These are phyloP conservation scores for Carex sylvatica DNA, from an alignment of 202 grass and related monocot genomes.

Conservation along the genomic window DNA sequence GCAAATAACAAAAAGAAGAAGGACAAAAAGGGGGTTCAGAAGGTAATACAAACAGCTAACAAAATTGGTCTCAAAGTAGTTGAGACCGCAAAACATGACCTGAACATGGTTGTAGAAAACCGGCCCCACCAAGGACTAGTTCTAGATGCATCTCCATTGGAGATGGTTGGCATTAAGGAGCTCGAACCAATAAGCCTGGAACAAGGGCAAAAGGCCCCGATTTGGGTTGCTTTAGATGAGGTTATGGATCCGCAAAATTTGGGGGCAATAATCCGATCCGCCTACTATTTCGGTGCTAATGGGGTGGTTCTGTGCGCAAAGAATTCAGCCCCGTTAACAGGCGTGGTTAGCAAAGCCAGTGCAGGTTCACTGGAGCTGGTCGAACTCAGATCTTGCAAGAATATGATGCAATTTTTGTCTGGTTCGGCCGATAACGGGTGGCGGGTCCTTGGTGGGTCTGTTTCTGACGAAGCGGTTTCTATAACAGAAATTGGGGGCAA, in stretches of 20 bases:
- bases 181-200: slow-evolving; percentile 50
- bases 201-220: slow-evolving; percentile 52
- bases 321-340: slow-evolving; percentile 91
- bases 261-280: slow-evolving; percentile 87
- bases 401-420: slow-evolving; percentile 99
- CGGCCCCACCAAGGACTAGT: slow-evolving; percentile 84
- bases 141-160: slow-evolving; percentile 81
- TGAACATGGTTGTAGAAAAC: slow-evolving; percentile 90
- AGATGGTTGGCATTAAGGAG: slow-evolving; percentile 76
- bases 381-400: slow-evolving; percentile 79
- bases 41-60: slow-evolving; percentile 58
- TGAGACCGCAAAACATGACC: slow-evolving; percentile 75
- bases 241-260: slow-evolving; percentile 96
- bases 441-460: slow-evolving; percentile 76
- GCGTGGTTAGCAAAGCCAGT: slow-evolving; percentile 94
- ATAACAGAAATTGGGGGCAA: slow-evolving; percentile 54
- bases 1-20: slow-evolving; percentile 90
- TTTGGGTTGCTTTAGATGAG: slow-evolving; percentile 90
- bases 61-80: slow-evolving; percentile 68
- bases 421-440: slow-evolving; percentile 86
- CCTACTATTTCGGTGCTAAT: slow-evolving; percentile 85
- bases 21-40: slow-evolving; percentile 71
- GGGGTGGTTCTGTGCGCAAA: slow-evolving; percentile 85
- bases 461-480: slow-evolving; percentile 64
- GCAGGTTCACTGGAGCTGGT: slow-evolving; percentile 90